Conservation (phyloP, 768 basidiomycete species). For the Cyathus striatus region DNA sequence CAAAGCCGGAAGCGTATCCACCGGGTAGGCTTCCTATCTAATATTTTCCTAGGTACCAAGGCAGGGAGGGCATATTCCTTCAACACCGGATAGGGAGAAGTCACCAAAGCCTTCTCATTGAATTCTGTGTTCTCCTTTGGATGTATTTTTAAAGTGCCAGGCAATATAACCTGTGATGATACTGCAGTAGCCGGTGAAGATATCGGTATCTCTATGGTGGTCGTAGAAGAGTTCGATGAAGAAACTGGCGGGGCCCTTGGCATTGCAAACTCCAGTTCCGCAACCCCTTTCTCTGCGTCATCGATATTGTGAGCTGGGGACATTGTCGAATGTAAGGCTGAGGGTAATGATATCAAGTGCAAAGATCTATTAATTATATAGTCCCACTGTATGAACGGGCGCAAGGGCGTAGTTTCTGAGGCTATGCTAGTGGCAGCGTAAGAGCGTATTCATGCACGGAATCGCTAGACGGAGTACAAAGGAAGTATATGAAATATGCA, state of each 20-base stretch:
- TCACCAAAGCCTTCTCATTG: constrained; percentile 2
- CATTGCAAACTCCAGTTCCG: constrained; percentile 20
- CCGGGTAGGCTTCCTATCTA: constrained; percentile 35
- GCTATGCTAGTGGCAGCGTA: constrained; percentile 12
- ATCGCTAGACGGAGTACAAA: too few species aligned
- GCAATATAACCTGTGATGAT: constrained; percentile 3
- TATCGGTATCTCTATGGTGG: constrained; percentile 4
- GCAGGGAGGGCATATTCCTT: background rate
- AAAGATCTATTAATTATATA: too few species aligned
- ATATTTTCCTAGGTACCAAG: constrained; percentile 9
- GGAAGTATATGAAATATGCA: too few species aligned
- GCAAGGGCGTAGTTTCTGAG: constrained; percentile 23
- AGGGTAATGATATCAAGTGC: too few species aligned
- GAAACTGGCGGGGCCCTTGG: constrained; percentile 11
- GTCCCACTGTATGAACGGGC: constrained; percentile 10
- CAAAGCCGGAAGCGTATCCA: constrained; percentile 63
- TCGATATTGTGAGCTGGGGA: constrained; percentile 17
- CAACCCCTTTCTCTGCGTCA: constrained; percentile 33
- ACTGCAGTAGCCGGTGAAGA: constrained; percentile 2
- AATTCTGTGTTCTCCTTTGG: background rate
- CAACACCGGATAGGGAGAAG: background rate
- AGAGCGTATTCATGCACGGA: background rate
- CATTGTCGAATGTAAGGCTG: too few species aligned
- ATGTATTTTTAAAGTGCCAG: background rate
- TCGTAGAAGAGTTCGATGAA: constrained; percentile 1